Evolutionary conservation across 306 rosid genomes (phyloP).

Genomic region (Oxytropis ochrocephala): DNA sequence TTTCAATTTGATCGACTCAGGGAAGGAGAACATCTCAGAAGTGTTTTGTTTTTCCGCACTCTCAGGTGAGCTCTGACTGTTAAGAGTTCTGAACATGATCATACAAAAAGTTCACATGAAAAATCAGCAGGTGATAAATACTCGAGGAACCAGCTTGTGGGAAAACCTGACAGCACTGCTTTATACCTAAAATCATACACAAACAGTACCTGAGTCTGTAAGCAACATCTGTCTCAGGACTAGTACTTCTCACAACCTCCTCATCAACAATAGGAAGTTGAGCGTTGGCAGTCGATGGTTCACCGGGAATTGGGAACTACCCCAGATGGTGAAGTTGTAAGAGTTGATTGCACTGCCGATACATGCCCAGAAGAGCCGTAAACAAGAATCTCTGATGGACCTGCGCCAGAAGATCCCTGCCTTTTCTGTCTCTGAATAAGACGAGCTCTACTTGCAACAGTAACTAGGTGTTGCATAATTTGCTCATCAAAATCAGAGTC

Average conservation of each 20-base stretch:
- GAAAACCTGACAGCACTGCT: background rate
- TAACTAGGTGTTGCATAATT: slow-evolving; percentile 69
- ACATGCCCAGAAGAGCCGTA: slow-evolving; percentile 30
- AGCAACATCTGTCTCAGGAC: slow-evolving; percentile 25
- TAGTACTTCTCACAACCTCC: slow-evolving; percentile 22
- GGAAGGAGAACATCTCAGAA: slow-evolving; percentile 49
- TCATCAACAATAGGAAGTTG: background rate
- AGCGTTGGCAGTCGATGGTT: slow-evolving; percentile 23
- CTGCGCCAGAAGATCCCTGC: slow-evolving; percentile 49
- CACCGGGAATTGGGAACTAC: slow-evolving; percentile 37
- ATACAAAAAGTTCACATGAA: background rate
- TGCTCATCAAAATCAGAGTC: slow-evolving; percentile 68
- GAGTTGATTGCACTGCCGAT: slow-evolving; percentile 25
- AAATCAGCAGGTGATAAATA: background rate
- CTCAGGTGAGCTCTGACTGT: slow-evolving; percentile 41
- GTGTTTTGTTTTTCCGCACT: slow-evolving; percentile 39
- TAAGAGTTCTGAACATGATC: slow-evolving; percentile 38
- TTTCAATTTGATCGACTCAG: slow-evolving; percentile 71
- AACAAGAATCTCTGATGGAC: slow-evolving; percentile 45
- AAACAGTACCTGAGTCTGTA: slow-evolving; percentile 46
- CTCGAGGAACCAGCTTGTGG: background rate
- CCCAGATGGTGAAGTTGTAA: slow-evolving; percentile 29
- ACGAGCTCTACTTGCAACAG: slow-evolving; percentile 55
- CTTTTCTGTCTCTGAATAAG: slow-evolving; percentile 48
- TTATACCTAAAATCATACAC: background rate